Evolutionary conservation across 2,329 filamentous ascomycete genomes (phyloP).

Genomic region (Pleomassaria siparia): DNA sequence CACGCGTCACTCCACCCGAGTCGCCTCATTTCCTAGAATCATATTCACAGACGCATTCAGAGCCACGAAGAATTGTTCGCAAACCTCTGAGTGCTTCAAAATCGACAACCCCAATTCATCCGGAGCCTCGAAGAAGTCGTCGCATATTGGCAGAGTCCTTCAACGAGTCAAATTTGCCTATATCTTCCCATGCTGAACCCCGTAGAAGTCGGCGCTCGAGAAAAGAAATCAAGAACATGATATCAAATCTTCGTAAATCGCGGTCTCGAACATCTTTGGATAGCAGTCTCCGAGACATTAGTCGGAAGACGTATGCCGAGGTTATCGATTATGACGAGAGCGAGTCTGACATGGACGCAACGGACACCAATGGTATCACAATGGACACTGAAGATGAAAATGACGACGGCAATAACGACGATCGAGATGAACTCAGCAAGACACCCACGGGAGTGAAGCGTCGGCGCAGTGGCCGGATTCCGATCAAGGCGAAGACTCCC

Average conservation of each 20-base stretch:
- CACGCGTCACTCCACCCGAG: constrained; percentile 18
- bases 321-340: constrained; percentile 1
- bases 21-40: constrained; percentile 14
- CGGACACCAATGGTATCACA: constrained; percentile 3
- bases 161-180: not conserved
- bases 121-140: not conserved
- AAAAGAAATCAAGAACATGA: constrained; percentile 10
- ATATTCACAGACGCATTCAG: constrained; percentile 8
- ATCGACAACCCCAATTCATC: not conserved
- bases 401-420: constrained; percentile 15
- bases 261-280: not conserved
- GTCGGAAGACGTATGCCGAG: not conserved
- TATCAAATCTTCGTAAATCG: not conserved
- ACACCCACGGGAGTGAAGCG: constrained; percentile 7
- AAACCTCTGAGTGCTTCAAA: not conserved
- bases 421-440: constrained; percentile 17
- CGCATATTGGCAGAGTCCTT: not conserved
- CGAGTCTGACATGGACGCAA: not conserved
- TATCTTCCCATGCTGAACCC: not conserved
- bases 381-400: constrained; percentile 2
- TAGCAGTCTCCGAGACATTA: constrained; percentile 3
- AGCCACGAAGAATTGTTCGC: constrained; percentile 1
- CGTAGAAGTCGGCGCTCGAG: constrained; percentile 13
- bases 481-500: constrained; percentile 3
- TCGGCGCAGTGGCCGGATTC: constrained; percentile 1